Conservation (phyloP, 306 rosid species). For the Cercis canadensis region DNA sequence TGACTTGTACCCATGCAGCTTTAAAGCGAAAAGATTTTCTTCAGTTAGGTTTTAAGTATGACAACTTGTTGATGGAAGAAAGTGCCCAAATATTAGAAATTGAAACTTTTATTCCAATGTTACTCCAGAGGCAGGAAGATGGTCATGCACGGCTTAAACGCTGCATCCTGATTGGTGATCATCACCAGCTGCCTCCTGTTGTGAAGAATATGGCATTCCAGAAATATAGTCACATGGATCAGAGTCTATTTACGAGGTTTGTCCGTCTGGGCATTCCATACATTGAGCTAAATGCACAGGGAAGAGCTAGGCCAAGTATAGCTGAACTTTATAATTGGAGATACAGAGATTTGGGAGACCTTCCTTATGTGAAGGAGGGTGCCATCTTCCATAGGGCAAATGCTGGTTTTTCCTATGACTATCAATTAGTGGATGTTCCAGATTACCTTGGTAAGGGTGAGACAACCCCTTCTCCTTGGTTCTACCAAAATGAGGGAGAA, state of each 20-base stretch:
- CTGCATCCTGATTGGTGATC: conserved; percentile 97
- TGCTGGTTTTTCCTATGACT: conserved; percentile 95
- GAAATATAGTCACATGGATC: conserved; percentile 99
- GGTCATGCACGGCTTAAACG: conserved; percentile 98
- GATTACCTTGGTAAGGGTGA: conserved; percentile 94
- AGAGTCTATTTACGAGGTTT: conserved; percentile 93
- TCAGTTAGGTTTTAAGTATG: conserved; percentile 97
- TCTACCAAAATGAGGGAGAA: conserved; percentile 96
- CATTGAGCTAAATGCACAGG: conserved; percentile 98
- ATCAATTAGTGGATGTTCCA: conserved; percentile 93
- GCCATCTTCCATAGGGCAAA: conserved; percentile 72
- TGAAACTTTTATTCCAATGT: conserved; percentile 97
- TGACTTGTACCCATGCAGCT: conserved; percentile 99
- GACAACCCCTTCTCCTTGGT: conserved; percentile 97
- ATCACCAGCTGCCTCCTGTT: conserved; percentile 98
- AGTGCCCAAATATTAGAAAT: conserved; percentile 99
- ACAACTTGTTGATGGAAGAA: conserved; percentile 98
- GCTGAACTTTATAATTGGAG: conserved; percentile 97
- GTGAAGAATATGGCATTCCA: conserved; percentile 99
- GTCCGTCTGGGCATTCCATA: conserved; percentile 97
- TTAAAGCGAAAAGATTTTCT: conserved; percentile 96
- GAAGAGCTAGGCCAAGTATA: conserved; percentile 95
- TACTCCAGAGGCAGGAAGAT: conserved; percentile 99
- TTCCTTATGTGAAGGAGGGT: conserved; percentile 74
- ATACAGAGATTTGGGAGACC: conserved; percentile 96